phyloP scores from a whole-genome alignment of 164 flowering plant species.

The Macadamia tetraphylla region DNA sequence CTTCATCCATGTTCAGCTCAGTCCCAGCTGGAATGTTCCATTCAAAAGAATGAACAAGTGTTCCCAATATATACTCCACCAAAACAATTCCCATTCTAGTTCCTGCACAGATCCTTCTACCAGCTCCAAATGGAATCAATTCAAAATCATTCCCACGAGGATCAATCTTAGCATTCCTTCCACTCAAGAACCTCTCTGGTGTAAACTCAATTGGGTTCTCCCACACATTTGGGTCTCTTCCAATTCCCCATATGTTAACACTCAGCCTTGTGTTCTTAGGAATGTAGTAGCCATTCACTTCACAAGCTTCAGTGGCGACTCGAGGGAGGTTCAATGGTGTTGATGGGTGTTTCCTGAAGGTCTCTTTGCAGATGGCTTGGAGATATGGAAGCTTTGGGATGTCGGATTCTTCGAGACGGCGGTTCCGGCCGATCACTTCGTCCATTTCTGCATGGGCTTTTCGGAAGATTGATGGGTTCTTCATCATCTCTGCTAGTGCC shows the following conservation, averaged over 20 bases:
- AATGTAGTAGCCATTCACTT: slow-evolving; percentile 17
- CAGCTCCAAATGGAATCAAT: slow-evolving; percentile 17
- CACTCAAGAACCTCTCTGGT: slow-evolving; percentile 14
- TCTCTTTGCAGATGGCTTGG: slow-evolving; percentile 18
- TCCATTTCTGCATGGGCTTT: slow-evolving; percentile 20
- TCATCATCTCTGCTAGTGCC: slow-evolving; percentile 13
- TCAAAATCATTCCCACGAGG: slow-evolving; percentile 18
- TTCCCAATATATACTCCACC: slow-evolving; percentile 16
- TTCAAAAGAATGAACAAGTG: slow-evolving; percentile 21
- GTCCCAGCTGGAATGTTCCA: slow-evolving; percentile 10
- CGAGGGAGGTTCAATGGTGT: slow-evolving; percentile 20
- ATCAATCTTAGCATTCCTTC: slow-evolving; percentile 7
- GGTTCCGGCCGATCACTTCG: slow-evolving; percentile 13
- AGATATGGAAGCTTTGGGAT: slow-evolving; percentile 17
- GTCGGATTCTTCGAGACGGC: slow-evolving; percentile 20
- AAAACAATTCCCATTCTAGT: slow-evolving; percentile 12
- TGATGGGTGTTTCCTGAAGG: slow-evolving; percentile 20
- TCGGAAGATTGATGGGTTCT: slow-evolving; percentile 12
- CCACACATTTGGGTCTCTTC: slow-evolving; percentile 13
- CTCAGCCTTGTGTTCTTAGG: slow-evolving; percentile 16
- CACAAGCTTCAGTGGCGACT: slow-evolving; percentile 9
- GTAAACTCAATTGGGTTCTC: slow-evolving; percentile 7
- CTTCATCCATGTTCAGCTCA: slow-evolving; percentile 19
- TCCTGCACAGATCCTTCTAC: slow-evolving; percentile 14
- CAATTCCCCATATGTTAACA: slow-evolving; percentile 21